Evolutionary conservation across 805 yeast species (phyloP), one percentile per base, ranked within the genome.

Genomic region (Zygosaccharomyces bisporus): DNA sequence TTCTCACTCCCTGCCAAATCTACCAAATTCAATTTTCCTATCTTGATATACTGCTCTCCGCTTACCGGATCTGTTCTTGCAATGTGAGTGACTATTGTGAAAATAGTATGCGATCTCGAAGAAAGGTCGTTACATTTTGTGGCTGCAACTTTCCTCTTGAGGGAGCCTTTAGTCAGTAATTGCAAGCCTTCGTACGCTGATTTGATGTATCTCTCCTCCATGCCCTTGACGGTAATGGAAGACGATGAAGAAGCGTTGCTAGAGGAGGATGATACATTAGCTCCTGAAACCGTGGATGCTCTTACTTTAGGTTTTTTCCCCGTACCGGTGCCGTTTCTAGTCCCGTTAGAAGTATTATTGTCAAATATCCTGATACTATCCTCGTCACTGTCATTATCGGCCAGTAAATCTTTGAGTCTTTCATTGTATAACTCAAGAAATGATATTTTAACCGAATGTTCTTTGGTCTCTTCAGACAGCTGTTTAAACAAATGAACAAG

Each of bases 1-100:
- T 88, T 88, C 58, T 89, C 97, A 17, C 95, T 84, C 1, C 97
- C 97, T 0, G 97, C 97, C 54, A 90, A 70, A 66, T 89, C 97
- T n/a, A 90, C 97, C 6, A 89, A 68, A 58, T 89, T 87, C 60
- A 87, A 74, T 57, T 86, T 87, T 4, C 88, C 81, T 32, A 71
- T 66, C 51, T 76, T 72, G 38, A 74, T 66, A 41, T 66, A 68
- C 49, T 76, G 80, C 55, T 76, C 77, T 4, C 74, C 74, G 2
- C 76, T 73, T 2, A 69, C 57, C 1, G 75, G 69, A 39, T 72
- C 71, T 21, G 68, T 66, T 49, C 73, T 75, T 43, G 75, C 78
- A 52, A 83, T 71, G 49, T 73, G 75, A 4, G 75, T 73, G 3
- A 79, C 77, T n/a, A 84, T 73, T 2, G 93, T 81, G 63, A 86